Evolutionary conservation across 1,139 yeast species (phyloP), one percentile per base, ranked within the genome.

Genomic region (Blastobotrys proliferans): DNA sequence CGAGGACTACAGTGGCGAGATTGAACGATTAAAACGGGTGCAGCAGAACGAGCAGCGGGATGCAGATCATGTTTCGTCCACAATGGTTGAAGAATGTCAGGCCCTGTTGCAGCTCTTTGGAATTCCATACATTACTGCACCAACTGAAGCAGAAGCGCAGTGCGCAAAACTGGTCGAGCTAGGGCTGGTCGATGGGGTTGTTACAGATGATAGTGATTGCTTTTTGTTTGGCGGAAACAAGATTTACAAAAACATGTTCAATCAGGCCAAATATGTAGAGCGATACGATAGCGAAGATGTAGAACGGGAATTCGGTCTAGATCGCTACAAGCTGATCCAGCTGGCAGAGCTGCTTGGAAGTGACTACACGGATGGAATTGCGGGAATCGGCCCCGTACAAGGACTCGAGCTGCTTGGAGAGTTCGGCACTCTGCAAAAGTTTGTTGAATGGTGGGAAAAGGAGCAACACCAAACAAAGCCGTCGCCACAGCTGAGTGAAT

Each of bases 111-210:
- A 82, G 27, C 50, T 94, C 44, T 94, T 94, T 68, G 98, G 98
- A 1, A 83, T 92, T 9, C 98, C 98, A 0, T 92, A 78, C 54
- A 76, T 92, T 6, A 86, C 96, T 0, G 97, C 97, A 0, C 97
- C 97, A 0, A 87, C 86, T 87, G 98, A 92, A 64, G 98, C 98
- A 1, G 98, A 92, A 67, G 97, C 97, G 0, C 98, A 92, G 58
- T 92, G 98, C 64, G 97, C 96, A 0, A 86, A 81, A 52, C 66
- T 92, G 9, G 64, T 77, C 39, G 63, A 65, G 20, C 62, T 87
- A 14, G 77, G 76, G 0, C 69, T 92, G 19, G 97, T 92, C 1
- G 98, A 94, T 62, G 99, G 98, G 0, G 84, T 92, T 17, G 82
- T 94, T 16, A 94, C 98, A 0, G 99, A 94, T 62, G 99, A 94